Evolutionary conservation across 2,329 filamentous ascomycete species (phyloP).

Genomic region (Sporothrix euskadiensis): DNA sequence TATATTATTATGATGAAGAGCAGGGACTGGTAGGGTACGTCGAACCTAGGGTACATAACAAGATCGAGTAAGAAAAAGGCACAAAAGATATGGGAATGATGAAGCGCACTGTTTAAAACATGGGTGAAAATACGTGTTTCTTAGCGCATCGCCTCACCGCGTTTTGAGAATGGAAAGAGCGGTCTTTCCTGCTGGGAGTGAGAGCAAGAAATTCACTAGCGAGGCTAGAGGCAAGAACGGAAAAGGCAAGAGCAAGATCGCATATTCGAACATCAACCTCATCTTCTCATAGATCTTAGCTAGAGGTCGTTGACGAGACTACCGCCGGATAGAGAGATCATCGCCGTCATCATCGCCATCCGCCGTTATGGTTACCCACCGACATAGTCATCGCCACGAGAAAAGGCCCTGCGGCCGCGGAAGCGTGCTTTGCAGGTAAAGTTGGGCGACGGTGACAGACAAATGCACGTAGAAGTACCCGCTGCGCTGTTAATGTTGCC

Average conservation of each 20-base stretch:
- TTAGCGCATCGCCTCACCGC: not conserved
- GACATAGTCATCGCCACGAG: not conserved
- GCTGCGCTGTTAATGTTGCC: not conserved
- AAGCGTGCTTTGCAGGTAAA: not conserved
- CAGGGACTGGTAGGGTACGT: not conserved
- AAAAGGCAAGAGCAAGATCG: not conserved
- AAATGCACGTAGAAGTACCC: not conserved
- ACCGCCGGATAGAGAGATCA: not conserved
- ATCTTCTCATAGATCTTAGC: not conserved
- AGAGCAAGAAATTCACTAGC: not conserved
- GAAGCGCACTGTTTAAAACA: too few relatives aligned
- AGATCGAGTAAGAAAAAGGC: not conserved
- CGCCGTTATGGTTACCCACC: not conserved
- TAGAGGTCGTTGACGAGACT: not conserved
- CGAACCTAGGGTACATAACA: not conserved
- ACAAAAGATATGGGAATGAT: not conserved
- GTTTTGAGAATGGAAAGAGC: not conserved
- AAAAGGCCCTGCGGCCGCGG: not conserved
- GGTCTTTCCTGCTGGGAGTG: not conserved
- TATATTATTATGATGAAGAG: not conserved
- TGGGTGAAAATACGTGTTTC: not conserved
- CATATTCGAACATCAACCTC: not conserved
- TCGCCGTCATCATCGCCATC: slow-evolving; percentile 6
- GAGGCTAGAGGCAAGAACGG: too few relatives aligned
- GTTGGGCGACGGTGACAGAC: not conserved